Evolutionary conservation across 371 early-diverging fungal genomes (phyloP).

Genomic region (Mortierella sp.): DNA sequence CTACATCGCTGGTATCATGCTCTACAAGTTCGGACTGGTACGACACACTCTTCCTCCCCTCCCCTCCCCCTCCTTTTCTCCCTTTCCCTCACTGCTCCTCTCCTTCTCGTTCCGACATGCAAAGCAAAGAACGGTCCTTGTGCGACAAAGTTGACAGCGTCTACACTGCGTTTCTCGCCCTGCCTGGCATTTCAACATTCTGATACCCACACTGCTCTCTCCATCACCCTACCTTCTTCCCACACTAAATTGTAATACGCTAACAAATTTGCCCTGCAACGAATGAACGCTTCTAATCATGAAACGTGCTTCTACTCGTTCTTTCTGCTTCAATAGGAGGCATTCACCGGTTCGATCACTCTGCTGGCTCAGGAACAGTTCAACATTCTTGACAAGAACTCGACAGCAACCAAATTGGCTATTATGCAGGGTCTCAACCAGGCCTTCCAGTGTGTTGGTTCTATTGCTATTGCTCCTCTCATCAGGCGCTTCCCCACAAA

Average conservation of each 20-base stretch:
- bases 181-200: too few relatives aligned
- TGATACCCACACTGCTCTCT: too few relatives aligned
- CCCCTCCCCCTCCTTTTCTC: slow-evolving; percentile 24
- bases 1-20: slow-evolving; percentile 62
- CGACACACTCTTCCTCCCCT: slow-evolving; percentile 1
- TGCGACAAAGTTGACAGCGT: too few relatives aligned
- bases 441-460: slow-evolving; percentile 60
- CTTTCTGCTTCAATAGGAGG: slow-evolving; percentile 23
- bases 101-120: not conserved
- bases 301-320: not conserved
- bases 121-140: too few relatives aligned
- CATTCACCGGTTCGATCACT: slow-evolving; percentile 43
- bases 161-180: too few relatives aligned
- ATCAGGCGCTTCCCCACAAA: slow-evolving; percentile 55
- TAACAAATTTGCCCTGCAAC: too few relatives aligned
- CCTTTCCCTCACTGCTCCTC: not conserved
- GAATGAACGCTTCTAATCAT: not conserved
- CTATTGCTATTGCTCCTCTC: slow-evolving; percentile 60
- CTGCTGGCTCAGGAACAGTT: slow-evolving; percentile 38
- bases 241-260: too few relatives aligned
- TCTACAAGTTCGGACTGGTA: slow-evolving; percentile 62
- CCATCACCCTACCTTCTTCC: too few relatives aligned
- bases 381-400: slow-evolving; percentile 17
- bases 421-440: slow-evolving; percentile 52
- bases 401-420: slow-evolving; percentile 14